Conservation (phyloP, 2,329 filamentous ascomycete genomes). For the Geoglossum cookeanum region DNA sequence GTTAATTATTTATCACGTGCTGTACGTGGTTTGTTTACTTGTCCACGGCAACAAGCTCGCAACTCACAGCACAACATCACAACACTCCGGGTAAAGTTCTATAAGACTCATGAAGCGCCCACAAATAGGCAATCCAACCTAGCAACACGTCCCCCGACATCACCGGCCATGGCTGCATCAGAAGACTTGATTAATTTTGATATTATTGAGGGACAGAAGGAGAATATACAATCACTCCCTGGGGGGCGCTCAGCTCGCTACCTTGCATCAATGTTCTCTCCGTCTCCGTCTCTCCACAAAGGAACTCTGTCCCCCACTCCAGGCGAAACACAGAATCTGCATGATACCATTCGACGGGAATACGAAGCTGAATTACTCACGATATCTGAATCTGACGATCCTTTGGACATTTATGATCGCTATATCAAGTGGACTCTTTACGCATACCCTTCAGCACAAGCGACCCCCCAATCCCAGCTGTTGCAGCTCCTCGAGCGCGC, state of each 20-base stretch:
- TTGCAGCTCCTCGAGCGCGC: constrained; percentile 78
- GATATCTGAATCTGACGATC: constrained; percentile 78
- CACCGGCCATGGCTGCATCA: constrained; percentile 25
- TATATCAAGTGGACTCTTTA: constrained; percentile 96
- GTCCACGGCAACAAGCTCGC: not conserved
- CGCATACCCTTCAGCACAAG: constrained; percentile 84
- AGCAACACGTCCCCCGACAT: not conserved
- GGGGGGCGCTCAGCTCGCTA: constrained; percentile 78
- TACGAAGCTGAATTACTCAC: constrained; percentile 68
- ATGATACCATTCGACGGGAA: constrained; percentile 61
- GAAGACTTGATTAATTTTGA: constrained; percentile 56
- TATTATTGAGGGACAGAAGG: constrained; percentile 88
- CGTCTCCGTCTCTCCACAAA: constrained; percentile 33
- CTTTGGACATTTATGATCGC: constrained; percentile 84
- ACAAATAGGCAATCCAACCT: not conserved
- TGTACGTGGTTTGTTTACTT: not conserved
- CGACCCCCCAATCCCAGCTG: constrained; percentile 78
- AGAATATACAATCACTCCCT: constrained; percentile 90
- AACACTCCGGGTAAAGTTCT: not conserved
- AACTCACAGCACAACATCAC: not conserved
- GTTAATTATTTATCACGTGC: not conserved
- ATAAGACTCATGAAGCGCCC: not conserved
- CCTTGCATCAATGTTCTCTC: constrained; percentile 63
- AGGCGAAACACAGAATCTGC: constrained; percentile 49
- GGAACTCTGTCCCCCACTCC: constrained; percentile 19